Base-by-base conservation (phyloP, 2,329 filamentous ascomycete species). In the Fusarium sp. region DNA sequence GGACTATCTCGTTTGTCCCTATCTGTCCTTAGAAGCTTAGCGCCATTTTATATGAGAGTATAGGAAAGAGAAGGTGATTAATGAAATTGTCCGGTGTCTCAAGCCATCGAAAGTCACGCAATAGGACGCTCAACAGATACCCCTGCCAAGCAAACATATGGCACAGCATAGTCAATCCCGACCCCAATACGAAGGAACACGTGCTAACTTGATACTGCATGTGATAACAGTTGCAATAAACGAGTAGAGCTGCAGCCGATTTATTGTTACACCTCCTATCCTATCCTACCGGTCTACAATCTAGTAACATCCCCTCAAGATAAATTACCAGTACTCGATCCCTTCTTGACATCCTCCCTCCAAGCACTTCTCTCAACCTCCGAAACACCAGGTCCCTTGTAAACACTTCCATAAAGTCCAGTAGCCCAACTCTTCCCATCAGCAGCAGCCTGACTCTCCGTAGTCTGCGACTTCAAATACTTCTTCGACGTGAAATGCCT, bases 361-460 rank as follows among this genome's bases (percentile, higher is more conserved):
- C 88, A 90, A 31, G 85, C 87, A 76, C 80, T 79, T 57, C 89
- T 80, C 78, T 91, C 89, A 67, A 83, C 78, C 46, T 81, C 79
- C 13, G 82, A 80, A 4, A 90, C 87, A 0, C 89, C 89, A 3
- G 89, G 89, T 0, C 89, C 89, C 64, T 84, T 80, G 75, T 91
- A 91, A 15, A 88, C 84, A 69, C 88, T 88, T 0, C 89, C 89
- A 76, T 91, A 90, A 50, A 86, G 57, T 0, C 89, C 89, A 29
- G 82, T 86, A 3, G 87, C 88, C 87, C 88, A 91, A 20, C 84
- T 81, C 61, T 83, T 84, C 0, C 89, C 89, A 35, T 84, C 82
- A 13, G 33, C 41, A 3, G 69, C 69, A 6, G 84, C 85, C 39
- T 85, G 84, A 49, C 80, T 82, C 65, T 77, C 73, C 8, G 71